phyloP scores from a whole-genome alignment of 2,329 filamentous ascomycete genomes.

The Aspergillus clavatus region DNA sequence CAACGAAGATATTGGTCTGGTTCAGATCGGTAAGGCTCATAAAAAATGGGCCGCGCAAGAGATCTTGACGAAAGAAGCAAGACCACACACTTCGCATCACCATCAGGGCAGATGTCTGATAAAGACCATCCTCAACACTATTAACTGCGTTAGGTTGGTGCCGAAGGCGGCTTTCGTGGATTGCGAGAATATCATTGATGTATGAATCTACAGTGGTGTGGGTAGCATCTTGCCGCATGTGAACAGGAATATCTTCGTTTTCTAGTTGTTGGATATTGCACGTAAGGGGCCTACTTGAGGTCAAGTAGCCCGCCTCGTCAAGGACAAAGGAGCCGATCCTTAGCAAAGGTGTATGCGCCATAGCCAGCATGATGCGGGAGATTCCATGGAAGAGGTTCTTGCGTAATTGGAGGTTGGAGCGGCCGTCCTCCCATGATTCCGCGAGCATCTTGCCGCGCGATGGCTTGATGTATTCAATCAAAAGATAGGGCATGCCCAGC shows the following conservation, averaged over 20 bases:
- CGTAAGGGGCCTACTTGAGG: conserved; percentile 11
- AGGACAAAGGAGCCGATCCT: conserved; percentile 33
- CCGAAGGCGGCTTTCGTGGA: conserved; percentile 9
- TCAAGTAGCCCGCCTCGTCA: conserved; percentile 20
- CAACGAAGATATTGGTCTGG: conserved; percentile 27
- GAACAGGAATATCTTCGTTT: conserved; percentile 4
- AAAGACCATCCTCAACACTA: conserved; percentile 10
- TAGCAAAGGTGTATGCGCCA: conserved; percentile 22
- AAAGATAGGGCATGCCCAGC: too few relatives aligned
- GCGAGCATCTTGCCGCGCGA: too few relatives aligned
- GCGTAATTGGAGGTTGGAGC: conserved; percentile 10
- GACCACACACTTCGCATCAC: conserved; percentile 25
- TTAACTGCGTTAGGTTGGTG: conserved; percentile 24
- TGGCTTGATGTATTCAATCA: too few relatives aligned
- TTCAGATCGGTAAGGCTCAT: conserved; percentile 31
- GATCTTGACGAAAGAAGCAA: conserved; percentile 26
- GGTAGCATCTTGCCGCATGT: background rate
- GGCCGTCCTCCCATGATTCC: background rate
- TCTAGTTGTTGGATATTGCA: conserved; percentile 9
- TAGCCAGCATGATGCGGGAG: conserved; percentile 15
- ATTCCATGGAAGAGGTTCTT: conserved; percentile 16
- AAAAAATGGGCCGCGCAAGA: conserved; percentile 32
- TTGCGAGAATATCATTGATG: background rate
- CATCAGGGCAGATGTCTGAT: conserved; percentile 19
- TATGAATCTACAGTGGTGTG: conserved; percentile 4